Percentiles rank a stretch among this genome's conserved stretches.
Evolutionary conservation across 2,329 filamentous ascomycete genomes (phyloP).

Genomic region (Stagonosporopsis vannaccii): DNA sequence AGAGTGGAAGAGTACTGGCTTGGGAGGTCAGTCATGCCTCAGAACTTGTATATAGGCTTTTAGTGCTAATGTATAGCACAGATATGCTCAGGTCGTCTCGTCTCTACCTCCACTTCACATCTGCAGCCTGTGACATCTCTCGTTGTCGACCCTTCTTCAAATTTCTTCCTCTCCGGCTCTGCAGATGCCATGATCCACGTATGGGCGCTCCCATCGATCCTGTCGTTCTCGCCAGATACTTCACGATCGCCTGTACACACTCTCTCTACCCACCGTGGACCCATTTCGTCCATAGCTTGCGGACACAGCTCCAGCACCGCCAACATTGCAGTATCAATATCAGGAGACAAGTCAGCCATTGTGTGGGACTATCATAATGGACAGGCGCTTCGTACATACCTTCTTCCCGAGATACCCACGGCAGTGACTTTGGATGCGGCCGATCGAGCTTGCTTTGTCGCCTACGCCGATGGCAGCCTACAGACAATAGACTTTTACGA

Average conservation of each 20-base stretch:
- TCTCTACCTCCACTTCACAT: slow-evolving; percentile 79
- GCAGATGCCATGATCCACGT: slow-evolving; percentile 90
- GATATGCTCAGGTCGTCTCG: slow-evolving; percentile 77
- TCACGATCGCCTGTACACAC: slow-evolving; percentile 75
- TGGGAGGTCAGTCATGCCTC: slow-evolving; percentile 77
- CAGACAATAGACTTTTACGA: slow-evolving; percentile 79
- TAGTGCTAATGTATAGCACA: slow-evolving; percentile 43
- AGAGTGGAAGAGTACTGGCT: slow-evolving; percentile 82
- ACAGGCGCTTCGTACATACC: slow-evolving; percentile 77
- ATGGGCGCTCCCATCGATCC: slow-evolving; percentile 81
- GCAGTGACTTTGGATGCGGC: slow-evolving; percentile 81
- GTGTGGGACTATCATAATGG: slow-evolving; percentile 92
- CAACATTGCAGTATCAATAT: slow-evolving; percentile 83
- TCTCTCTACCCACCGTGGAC: slow-evolving; percentile 78
- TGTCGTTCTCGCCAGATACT: slow-evolving; percentile 65
- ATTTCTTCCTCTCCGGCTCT: slow-evolving; percentile 78
- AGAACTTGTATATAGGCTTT: slow-evolving; percentile 18
- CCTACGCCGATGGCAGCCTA: slow-evolving; percentile 80
- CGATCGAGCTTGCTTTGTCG: slow-evolving; percentile 81
- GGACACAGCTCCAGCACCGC: slow-evolving; percentile 75
- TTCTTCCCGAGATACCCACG: slow-evolving; percentile 76
- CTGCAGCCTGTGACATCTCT: slow-evolving; percentile 82
- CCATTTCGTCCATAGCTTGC: slow-evolving; percentile 68
- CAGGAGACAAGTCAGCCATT: slow-evolving; percentile 86
- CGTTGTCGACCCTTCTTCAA: slow-evolving; percentile 71